Conservation (phyloP, 164 flowering plant species). For the Vitis vinifera region ASM3070453v1 NC_081817.1:24175501-24176000, state of each 20-base stretch:
- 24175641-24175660: conserved; percentile 74
- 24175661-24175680: conserved; percentile 90
- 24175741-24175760: conserved; percentile 67
- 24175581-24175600: background rate
- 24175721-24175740: conserved; percentile 75
- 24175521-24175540: no score
- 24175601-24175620: background rate
- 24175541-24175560: background rate
- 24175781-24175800: conserved; percentile 34
- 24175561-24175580: background rate
- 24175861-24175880: conserved; percentile 67
- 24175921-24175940: conserved; percentile 68
- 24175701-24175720: conserved; percentile 84
- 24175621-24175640: conserved; percentile 71
- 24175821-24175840: conserved; percentile 52
- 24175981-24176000: conserved; percentile 75
- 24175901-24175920: conserved; percentile 67
- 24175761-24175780: conserved; percentile 25
- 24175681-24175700: conserved; percentile 74
- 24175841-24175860: conserved; percentile 62
- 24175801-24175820: conserved; percentile 66
- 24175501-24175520: no score
- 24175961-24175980: conserved; percentile 89
- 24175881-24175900: conserved; percentile 71
- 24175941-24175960: conserved; percentile 96